Evolutionary conservation across 805 yeast species (phyloP).

Genomic region (Candida ponderosae): DNA sequence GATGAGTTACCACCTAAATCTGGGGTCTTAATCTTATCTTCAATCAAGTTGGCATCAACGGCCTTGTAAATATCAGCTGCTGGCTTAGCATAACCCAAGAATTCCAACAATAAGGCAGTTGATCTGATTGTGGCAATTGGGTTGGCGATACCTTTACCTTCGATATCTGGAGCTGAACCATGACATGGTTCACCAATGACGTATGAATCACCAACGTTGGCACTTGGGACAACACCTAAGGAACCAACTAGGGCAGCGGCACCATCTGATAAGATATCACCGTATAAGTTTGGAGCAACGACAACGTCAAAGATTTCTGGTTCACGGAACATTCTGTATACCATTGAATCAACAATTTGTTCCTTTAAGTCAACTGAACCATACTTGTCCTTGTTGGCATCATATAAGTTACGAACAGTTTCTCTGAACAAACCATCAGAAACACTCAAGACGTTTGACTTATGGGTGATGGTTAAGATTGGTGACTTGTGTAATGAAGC

Average conservation of each 20-base stretch:
- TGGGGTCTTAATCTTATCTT: conserved; percentile 73
- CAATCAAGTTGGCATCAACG: conserved; percentile 86
- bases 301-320: conserved; percentile 96
- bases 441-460: conserved; percentile 87
- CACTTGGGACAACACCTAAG: conserved; percentile 95
- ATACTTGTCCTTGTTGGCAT: conserved; percentile 49
- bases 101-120: conserved; percentile 94
- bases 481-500: conserved; percentile 47
- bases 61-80: conserved; percentile 92
- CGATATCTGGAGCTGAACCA: conserved; percentile 98
- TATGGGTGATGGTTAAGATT: conserved; percentile 87
- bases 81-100: conserved; percentile 83
- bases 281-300: conserved; percentile 97
- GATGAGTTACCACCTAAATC: conserved; percentile 89
- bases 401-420: conserved; percentile 40
- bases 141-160: conserved; percentile 89
- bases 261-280: conserved; percentile 95
- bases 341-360: conserved; percentile 99
- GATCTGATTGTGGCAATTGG: conserved; percentile 98
- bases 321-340: conserved; percentile 96
- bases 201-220: conserved; percentile 92
- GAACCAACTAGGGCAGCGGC: conserved; percentile 98
- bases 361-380: conserved; percentile 67
- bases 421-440: conserved; percentile 97
- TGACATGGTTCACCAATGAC: conserved; percentile 99